Evolutionary conservation across 2,329 filamentous ascomycete genomes (phyloP).

Genomic region (Aspergillus carbonarius): DNA sequence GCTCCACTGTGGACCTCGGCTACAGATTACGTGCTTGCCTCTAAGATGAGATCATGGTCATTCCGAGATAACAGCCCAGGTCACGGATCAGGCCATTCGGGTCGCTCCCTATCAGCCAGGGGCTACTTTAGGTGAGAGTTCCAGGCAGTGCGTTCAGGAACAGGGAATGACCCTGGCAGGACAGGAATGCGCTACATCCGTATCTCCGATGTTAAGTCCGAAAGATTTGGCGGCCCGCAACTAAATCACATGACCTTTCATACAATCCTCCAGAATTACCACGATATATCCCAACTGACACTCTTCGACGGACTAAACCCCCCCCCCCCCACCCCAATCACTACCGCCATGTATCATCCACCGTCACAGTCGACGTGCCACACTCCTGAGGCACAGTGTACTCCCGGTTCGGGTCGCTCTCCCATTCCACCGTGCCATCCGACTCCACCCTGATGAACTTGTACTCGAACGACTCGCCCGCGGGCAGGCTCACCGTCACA

Average conservation of each 20-base stretch:
- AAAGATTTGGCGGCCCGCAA: background rate
- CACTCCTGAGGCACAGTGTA: conserved; percentile 44
- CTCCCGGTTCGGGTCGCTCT: conserved; percentile 54
- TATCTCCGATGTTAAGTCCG: background rate
- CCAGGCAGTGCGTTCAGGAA: too few relatives aligned
- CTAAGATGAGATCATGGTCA: conserved; percentile 13
- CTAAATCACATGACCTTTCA: background rate
- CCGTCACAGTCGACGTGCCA: conserved; percentile 28
- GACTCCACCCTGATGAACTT: conserved; percentile 64
- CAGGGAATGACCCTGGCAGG: background rate
- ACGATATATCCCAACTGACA: background rate
- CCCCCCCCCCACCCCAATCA: too few relatives aligned
- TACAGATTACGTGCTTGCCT: conserved; percentile 10
- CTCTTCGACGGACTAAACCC: too few relatives aligned
- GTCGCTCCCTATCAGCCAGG: background rate
- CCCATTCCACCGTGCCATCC: conserved; percentile 62
- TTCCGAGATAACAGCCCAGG: background rate
- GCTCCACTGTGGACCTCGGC: background rate
- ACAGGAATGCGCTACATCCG: background rate
- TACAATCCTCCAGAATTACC: background rate
- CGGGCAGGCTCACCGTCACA: conserved; percentile 53
- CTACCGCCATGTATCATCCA: conserved; percentile 42
- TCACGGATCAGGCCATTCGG: background rate
- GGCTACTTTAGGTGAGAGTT: too few relatives aligned
- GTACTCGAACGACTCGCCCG: conserved; percentile 61